Evolutionary conservation across 2,329 filamentous ascomycete species (phyloP), one percentile per base, ranked within the genome.

Genomic region (Cladophialophora immunda): DNA sequence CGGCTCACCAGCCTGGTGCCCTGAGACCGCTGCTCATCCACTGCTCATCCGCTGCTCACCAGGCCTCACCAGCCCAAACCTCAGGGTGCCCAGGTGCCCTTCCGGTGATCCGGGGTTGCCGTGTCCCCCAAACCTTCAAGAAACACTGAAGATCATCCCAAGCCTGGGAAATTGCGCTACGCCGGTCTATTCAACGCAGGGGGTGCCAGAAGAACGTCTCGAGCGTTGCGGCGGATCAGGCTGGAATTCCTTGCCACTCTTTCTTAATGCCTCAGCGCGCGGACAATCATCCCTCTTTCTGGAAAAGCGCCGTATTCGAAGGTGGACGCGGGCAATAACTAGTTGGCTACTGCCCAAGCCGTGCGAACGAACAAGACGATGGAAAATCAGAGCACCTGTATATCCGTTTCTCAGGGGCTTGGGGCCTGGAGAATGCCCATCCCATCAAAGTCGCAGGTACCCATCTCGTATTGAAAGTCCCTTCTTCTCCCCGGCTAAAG

Each of bases 201-300:
- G 58, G 58, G 58, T 38, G 58, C 32, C 19, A 22, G 45, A 61
- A 53, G 22, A 6, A 25, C 22, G 58, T 61, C 34, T 38, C 58
- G 38, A 38, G 19, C 9, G 17, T 54, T 5, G 30, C 47, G 22
- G 36, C 11, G n/a, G 36, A 41, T 38, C 41, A 61, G 58, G 58
- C 58, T 61, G 58, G 13, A 36, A n/a, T 61, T 61, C 58, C 58
- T 61, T 7, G 45, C 58, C 58, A 61, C 17, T 50, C 19, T 15
- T 13, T 25, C 22, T 50, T 25, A 50, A 27, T 50, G 45, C 22
- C 45, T 50, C 45, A 50, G 11, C 15, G 13, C 9, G 11, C 45
- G 45, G 45, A 50, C 45, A 13, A 13, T 50, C 45, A 50, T 25
- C 45, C 45, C 45, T 25, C 45, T 50, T 50, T 50, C 5, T 8